Conservation (phyloP, 2,329 filamentous ascomycete genomes). For the Verruconis gallopava region DNA sequence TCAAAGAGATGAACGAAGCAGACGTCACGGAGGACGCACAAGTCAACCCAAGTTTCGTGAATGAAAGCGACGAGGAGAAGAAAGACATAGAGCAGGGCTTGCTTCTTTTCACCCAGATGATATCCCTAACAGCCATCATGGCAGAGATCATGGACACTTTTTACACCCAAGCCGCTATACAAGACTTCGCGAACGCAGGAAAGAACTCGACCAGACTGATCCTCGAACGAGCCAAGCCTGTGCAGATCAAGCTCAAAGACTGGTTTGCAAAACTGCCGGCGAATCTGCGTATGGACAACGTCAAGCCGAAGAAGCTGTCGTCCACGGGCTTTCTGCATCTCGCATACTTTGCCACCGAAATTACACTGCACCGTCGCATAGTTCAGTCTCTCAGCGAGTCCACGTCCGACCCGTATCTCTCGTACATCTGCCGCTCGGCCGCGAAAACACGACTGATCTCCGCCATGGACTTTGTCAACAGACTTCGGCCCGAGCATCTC, state of each 20-base stretch:
- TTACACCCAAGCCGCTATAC: constrained; percentile 66
- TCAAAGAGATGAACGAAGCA: constrained; percentile 48
- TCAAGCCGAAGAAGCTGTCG: constrained; percentile 28
- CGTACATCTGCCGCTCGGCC: constrained; percentile 84
- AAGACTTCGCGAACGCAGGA: constrained; percentile 52
- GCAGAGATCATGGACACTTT: constrained; percentile 73
- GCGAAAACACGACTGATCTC: constrained; percentile 90
- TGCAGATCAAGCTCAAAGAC: constrained; percentile 70
- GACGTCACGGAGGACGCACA: constrained; percentile 65
- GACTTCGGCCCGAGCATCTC: constrained; percentile 72
- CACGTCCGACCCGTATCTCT: constrained; percentile 56
- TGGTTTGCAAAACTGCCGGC: constrained; percentile 63
- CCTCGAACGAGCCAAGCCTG: constrained; percentile 63
- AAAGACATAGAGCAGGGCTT: constrained; percentile 53
- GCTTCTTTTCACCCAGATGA: constrained; percentile 61
- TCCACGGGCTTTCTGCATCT: constrained; percentile 60
- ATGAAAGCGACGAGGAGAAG: constrained; percentile 42
- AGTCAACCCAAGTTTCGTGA: constrained; percentile 21
- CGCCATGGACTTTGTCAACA: constrained; percentile 95
- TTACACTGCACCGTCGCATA: constrained; percentile 46
- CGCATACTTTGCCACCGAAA: constrained; percentile 87
- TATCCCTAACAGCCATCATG: constrained; percentile 61
- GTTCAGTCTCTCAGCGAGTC: constrained; percentile 10
- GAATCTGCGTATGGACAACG: constrained; percentile 50
- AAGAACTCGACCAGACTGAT: constrained; percentile 59